Percentiles rank a stretch among this genome's conserved stretches.
These are phyloP conservation scores for Alternaria gaisen DNA, from an alignment of 2,329 filamentous ascomycete genomes.

Conservation along the genomic window DNA sequence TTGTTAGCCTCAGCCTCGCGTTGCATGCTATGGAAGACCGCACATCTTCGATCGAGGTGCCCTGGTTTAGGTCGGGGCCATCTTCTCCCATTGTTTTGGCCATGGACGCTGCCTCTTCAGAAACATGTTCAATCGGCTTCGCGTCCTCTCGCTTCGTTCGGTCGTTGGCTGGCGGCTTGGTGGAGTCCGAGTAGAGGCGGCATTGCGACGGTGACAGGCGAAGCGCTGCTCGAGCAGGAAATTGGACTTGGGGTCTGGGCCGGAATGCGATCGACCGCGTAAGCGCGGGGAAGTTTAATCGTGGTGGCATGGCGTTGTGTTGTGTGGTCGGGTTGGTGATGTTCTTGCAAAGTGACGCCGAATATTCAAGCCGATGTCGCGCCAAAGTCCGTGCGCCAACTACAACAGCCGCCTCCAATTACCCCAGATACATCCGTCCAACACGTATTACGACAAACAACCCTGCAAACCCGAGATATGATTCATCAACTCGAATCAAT, in stretches of 20 bases:
- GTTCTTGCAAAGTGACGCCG: slow-evolving; percentile 31
- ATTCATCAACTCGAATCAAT: rapidly evolving
- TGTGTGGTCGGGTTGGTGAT: slow-evolving; percentile 20
- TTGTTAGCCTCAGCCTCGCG: slow-evolving; percentile 20
- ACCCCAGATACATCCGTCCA: not conserved
- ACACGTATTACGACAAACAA: not conserved
- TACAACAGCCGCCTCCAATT: slow-evolving; percentile 6
- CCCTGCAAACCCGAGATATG: not conserved
- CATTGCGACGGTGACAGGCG: slow-evolving; percentile 38
- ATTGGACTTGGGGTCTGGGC: slow-evolving; percentile 41
- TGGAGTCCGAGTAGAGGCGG: slow-evolving; percentile 44
- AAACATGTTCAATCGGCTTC: slow-evolving; percentile 65
- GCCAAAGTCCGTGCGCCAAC: slow-evolving; percentile 29
- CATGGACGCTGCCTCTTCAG: slow-evolving; percentile 70
- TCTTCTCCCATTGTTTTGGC: slow-evolving; percentile 65
- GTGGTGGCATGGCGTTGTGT: slow-evolving; percentile 49
- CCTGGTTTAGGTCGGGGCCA: slow-evolving; percentile 70
- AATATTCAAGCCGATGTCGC: slow-evolving; percentile 21
- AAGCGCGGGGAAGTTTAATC: slow-evolving; percentile 45
- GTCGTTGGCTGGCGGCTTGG: slow-evolving; percentile 42
- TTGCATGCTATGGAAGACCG: not conserved
- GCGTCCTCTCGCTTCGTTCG: slow-evolving; percentile 42
- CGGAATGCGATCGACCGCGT: slow-evolving; percentile 46
- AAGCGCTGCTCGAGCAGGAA: slow-evolving; percentile 33
- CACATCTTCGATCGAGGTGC: slow-evolving; percentile 73